These are phyloP conservation scores for Erysimum cheiranthoides DNA, from an alignment of 345 rosid genomes.

Conservation along the genomic window DNA sequence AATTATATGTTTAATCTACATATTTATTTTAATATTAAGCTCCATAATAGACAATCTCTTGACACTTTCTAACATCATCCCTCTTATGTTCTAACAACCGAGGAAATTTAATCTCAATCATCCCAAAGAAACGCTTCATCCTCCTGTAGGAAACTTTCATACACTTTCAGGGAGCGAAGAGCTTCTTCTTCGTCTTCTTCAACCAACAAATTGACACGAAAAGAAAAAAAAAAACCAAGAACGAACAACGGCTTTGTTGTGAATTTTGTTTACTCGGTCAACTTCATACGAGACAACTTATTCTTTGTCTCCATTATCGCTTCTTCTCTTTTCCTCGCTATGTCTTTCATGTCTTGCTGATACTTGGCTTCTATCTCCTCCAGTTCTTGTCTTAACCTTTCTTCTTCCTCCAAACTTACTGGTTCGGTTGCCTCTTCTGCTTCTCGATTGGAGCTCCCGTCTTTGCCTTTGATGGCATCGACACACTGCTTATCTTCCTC, in stretches of 20 bases:
- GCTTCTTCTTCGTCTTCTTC: not conserved
- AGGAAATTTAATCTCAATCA: conserved; percentile 8
- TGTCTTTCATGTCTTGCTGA: conserved; percentile 60
- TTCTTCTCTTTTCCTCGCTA: conserved; percentile 64
- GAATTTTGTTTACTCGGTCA: not conserved
- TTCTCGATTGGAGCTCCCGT: conserved; percentile 29
- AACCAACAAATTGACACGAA: not conserved
- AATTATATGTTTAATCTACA: not conserved
- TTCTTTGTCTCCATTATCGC: conserved; percentile 63
- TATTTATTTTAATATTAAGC: not conserved
- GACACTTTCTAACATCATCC: conserved; percentile 2
- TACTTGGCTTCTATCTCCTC: conserved; percentile 67
- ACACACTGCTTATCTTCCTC: conserved; percentile 43
- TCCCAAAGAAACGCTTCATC: conserved; percentile 15
- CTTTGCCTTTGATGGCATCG: conserved; percentile 38
- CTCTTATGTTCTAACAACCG: not conserved
- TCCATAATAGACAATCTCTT: not conserved
- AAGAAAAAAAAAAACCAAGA: not conserved
- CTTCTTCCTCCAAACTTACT: conserved; percentile 50
- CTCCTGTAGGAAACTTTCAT: conserved; percentile 45
- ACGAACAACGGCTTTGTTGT: not conserved
- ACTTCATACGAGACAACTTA: conserved; percentile 50
- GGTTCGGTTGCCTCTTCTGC: conserved; percentile 45
- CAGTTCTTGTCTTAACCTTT: conserved; percentile 57
- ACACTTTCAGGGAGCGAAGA: conserved; percentile 49